These are phyloP conservation scores for Saturnispora silvae DNA, from an alignment of 805 yeast species.

Conservation along the genomic window DNA sequence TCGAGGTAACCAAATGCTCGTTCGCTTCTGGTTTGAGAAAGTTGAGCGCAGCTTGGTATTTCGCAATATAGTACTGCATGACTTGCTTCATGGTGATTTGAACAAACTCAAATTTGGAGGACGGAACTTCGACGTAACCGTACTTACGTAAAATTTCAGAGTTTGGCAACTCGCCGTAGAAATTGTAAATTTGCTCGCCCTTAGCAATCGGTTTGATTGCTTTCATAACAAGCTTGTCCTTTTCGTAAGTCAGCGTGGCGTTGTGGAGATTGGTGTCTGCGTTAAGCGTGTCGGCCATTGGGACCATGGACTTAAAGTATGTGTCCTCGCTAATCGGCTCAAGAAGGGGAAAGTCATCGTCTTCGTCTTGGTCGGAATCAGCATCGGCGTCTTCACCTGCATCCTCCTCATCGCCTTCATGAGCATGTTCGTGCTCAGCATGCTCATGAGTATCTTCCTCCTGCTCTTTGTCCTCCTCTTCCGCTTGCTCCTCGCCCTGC, in stretches of 20 bases:
- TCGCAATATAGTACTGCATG: conserved; percentile 26
- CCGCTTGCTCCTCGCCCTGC: conserved; percentile 13
- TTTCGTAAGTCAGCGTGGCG: conserved; percentile 53
- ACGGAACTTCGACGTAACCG: conserved; percentile 73
- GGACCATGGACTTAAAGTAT: conserved; percentile 75
- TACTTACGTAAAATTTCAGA: conserved; percentile 83
- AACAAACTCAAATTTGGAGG: conserved; percentile 70
- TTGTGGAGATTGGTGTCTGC: conserved; percentile 72
- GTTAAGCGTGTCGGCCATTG: conserved; percentile 83
- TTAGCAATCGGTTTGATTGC: conserved; percentile 47
- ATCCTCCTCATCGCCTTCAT: conserved; percentile 16
- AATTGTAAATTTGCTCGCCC: conserved; percentile 75
- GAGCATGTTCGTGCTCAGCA: conserved; percentile 25
- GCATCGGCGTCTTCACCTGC: conserved; percentile 14
- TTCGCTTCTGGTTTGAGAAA: conserved; percentile 14
- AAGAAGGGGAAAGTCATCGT: conserved; percentile 2
- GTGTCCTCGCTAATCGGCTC: conserved; percentile 23
- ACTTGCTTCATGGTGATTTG: conserved; percentile 48
- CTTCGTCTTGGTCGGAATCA: conserved; percentile 16
- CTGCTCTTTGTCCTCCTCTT: conserved; percentile 22
- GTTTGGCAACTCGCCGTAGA: conserved; percentile 86
- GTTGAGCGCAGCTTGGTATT: conserved; percentile 15
- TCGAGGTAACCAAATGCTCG: conserved; percentile 23
- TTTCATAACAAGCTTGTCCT: conserved; percentile 53
- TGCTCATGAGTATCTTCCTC: conserved; percentile 30